Conservation (phyloP, 2,329 filamentous ascomycete genomes). For the Plenodomus biglobosus region DNA sequence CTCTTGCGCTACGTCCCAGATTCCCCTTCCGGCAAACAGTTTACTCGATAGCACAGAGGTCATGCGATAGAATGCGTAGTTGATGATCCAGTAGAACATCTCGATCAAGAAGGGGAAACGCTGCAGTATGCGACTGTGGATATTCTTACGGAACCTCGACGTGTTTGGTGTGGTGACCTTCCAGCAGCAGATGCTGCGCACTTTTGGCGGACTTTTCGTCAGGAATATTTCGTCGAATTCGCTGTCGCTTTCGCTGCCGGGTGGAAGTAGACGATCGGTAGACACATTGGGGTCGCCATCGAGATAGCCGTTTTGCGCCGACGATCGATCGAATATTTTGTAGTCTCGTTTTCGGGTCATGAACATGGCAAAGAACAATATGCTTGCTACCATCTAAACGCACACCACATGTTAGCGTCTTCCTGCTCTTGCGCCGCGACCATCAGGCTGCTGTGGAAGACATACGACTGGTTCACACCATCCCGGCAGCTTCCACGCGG, state of each 20-base stretch:
- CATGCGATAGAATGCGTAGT: constrained; percentile 64
- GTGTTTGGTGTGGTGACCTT: constrained; percentile 59
- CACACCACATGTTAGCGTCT: constrained; percentile 8
- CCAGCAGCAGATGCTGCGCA: constrained; percentile 55
- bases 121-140: constrained; percentile 64
- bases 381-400: constrained; percentile 52
- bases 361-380: constrained; percentile 53
- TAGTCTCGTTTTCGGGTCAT: constrained; percentile 52
- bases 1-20: constrained; percentile 59
- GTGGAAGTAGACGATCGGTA: constrained; percentile 46
- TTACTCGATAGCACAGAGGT: constrained; percentile 56
- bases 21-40: constrained; percentile 55
- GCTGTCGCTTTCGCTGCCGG: constrained; percentile 36
- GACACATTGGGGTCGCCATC: constrained; percentile 43
- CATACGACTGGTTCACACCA: constrained; percentile 47
- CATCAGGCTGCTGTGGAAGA: neutral
- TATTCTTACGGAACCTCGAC: constrained; percentile 60
- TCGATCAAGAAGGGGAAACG: constrained; percentile 71
- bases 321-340: constrained; percentile 43
- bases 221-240: constrained; percentile 42
- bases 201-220: constrained; percentile 51
- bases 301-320: constrained; percentile 33
- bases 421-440: neutral
- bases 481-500: constrained; percentile 47
- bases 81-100: constrained; percentile 74